A percentile compares a stretch with the other conserved stretches of the same genome.
Evolutionary conservation across 2,329 filamentous ascomycete genomes (phyloP).

Genomic region (Fusarium sterilihyphosum): DNA sequence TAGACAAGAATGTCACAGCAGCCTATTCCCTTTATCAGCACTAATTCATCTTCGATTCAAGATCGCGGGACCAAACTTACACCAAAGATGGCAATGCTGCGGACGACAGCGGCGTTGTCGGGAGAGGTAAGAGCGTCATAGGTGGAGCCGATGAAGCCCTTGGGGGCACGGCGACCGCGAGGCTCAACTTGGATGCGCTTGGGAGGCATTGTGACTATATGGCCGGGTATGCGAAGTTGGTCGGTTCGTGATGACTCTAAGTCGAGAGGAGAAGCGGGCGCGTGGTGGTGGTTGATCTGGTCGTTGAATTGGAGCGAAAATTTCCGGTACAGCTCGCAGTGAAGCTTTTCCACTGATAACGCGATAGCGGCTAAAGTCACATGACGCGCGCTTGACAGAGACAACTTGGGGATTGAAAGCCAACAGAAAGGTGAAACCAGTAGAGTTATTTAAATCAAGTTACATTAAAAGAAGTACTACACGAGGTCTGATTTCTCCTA

Average conservation of each 20-base stretch:
- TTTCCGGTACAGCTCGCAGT: constrained; percentile 29
- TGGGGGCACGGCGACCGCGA: constrained; percentile 50
- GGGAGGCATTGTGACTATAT: constrained; percentile 65
- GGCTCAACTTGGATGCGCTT: constrained; percentile 67
- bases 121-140: constrained; percentile 72
- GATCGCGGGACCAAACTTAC: constrained; percentile 56
- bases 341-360: constrained; percentile 34
- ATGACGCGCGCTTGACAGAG: constrained; percentile 33
- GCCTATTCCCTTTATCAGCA: constrained; percentile 54
- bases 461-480: neutral
- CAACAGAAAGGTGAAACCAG: neutral
- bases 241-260: constrained; percentile 7
- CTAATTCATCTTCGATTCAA: neutral
- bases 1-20: constrained; percentile 73
- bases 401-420: neutral
- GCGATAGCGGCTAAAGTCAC: constrained; percentile 34
- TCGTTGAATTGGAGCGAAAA: constrained; percentile 35
- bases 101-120: constrained; percentile 75
- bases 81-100: constrained; percentile 74
- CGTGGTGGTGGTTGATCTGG: constrained; percentile 10
- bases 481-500: neutral
- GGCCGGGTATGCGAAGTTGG: neutral
- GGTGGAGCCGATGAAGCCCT: constrained; percentile 65
- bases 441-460: fast-evolving
- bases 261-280: constrained; percentile 3